These are phyloP conservation scores for Tuber aestivum DNA, from an alignment of 495 filamentous ascomycete genomes.

Conservation along the genomic window DNA sequence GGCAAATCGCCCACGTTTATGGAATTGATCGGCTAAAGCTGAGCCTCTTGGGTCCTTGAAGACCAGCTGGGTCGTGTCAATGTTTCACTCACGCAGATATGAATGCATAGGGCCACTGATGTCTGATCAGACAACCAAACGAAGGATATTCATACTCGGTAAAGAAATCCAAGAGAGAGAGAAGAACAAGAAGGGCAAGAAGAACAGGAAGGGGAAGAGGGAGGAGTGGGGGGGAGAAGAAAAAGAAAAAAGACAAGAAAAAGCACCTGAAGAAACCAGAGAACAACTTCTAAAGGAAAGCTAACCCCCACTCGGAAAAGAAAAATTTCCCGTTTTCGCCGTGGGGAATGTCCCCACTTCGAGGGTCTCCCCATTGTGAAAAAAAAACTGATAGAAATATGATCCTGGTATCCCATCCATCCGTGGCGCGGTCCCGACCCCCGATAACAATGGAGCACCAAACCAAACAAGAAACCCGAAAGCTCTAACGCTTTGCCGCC, in stretches of 20 bases:
- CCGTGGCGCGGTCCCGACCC: background rate
- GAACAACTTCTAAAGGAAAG: background rate
- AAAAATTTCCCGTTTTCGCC: background rate
- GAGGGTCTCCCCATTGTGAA: background rate
- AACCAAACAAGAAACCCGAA: background rate
- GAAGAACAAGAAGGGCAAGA: background rate
- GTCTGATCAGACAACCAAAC: background rate
- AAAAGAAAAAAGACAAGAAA: background rate
- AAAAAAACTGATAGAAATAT: background rate
- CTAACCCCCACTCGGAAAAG: background rate
- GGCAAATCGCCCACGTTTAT: background rate
- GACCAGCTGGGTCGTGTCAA: background rate
- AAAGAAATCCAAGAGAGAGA: background rate
- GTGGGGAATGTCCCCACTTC: background rate
- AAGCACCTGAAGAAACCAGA: background rate
- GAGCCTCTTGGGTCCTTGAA: background rate
- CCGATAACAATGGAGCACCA: background rate
- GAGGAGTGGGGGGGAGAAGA: background rate
- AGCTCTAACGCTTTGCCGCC: conserved; percentile 24
- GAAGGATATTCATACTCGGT: background rate
- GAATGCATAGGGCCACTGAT: background rate
- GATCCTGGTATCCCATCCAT: background rate
- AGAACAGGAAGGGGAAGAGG: background rate
- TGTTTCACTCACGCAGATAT: background rate
- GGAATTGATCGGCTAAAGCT: conserved; percentile 1